These are phyloP conservation scores for Aspergillus arachidicola DNA, from an alignment of 2,329 filamentous ascomycete genomes.

Conservation along the genomic window DNA sequence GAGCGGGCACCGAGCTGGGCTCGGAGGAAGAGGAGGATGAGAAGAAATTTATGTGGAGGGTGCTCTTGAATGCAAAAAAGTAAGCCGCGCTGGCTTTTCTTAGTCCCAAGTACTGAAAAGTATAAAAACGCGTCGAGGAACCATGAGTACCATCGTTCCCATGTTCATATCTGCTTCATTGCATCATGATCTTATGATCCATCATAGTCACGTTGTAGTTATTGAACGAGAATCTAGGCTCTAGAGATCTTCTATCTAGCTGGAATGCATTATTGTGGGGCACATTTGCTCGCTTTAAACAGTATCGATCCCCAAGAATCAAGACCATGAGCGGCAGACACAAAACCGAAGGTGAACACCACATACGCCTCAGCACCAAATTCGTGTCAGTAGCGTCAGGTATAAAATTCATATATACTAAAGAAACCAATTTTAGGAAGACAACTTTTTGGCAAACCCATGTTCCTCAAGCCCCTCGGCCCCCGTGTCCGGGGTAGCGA, in stretches of 20 bases:
- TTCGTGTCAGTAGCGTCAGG: not conserved
- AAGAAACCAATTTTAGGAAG: conserved; percentile 2
- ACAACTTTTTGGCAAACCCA: conserved; percentile 56
- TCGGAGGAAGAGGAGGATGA: conserved; percentile 43
- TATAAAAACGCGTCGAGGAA: not conserved
- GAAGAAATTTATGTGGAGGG: conserved; percentile 44
- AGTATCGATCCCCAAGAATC: not conserved
- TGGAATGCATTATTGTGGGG: not conserved
- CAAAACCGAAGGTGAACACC: conserved; percentile 1
- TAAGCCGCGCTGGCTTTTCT: conserved; percentile 8
- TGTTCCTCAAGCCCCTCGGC: conserved; percentile 57
- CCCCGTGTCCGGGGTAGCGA: conserved; percentile 54
- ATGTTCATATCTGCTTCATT: not conserved
- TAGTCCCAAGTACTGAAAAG: not conserved
- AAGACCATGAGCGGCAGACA: not conserved
- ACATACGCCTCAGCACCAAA: conserved; percentile 1
- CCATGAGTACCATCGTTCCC: not conserved
- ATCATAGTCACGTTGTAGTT: not conserved
- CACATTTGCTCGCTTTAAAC: not conserved
- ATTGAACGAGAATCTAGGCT: not conserved
- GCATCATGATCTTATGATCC: not conserved
- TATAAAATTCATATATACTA: conserved; percentile 1
- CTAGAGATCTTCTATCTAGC: not conserved
- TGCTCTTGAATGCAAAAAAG: conserved; percentile 34
- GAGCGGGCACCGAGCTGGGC: conserved; percentile 42